Evolutionary conservation across 805 yeast genomes (phyloP).

Genomic region (Cyberlindnera sargentensis): DNA sequence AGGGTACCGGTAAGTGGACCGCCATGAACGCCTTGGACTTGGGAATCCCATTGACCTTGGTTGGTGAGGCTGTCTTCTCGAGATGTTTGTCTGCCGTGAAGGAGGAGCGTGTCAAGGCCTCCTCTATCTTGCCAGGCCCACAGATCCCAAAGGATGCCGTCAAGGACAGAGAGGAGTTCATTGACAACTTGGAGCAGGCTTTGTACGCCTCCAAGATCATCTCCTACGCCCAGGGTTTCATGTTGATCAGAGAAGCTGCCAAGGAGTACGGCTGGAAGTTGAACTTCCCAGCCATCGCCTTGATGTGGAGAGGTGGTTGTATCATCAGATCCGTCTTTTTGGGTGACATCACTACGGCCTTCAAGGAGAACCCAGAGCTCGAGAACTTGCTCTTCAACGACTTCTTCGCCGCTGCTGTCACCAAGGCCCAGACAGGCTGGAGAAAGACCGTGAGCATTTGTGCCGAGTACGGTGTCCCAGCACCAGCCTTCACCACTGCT

Average conservation of each 20-base stretch:
- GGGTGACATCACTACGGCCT: constrained; percentile 95
- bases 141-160: constrained; percentile 50
- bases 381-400: constrained; percentile 94
- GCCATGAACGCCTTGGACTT: constrained; percentile 96
- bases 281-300: constrained; percentile 96
- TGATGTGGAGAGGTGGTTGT: constrained; percentile 99
- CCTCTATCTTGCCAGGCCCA: constrained; percentile 78
- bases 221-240: constrained; percentile 99
- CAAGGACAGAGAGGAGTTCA: constrained; percentile 74
- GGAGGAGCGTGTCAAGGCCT: constrained; percentile 83
- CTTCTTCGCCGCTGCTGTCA: constrained; percentile 86
- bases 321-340: constrained; percentile 97
- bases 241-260: constrained; percentile 98
- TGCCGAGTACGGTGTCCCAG: constrained; percentile 84
- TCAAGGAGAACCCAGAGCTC: constrained; percentile 85
- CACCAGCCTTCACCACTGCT: constrained; percentile 97
- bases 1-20: constrained; percentile 99
- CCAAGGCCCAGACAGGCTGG: constrained; percentile 95
- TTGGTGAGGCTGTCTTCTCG: constrained; percentile 97
- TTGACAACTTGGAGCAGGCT: constrained; percentile 96
- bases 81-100: constrained; percentile 93
- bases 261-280: constrained; percentile 94
- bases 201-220: constrained; percentile 97
- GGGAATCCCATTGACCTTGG: constrained; percentile 97
- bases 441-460: constrained; percentile 79